Evolutionary conservation across 1,139 yeast species (phyloP), one percentile per base, ranked within the genome.

Genomic region (Sugiyamaella japonica): DNA sequence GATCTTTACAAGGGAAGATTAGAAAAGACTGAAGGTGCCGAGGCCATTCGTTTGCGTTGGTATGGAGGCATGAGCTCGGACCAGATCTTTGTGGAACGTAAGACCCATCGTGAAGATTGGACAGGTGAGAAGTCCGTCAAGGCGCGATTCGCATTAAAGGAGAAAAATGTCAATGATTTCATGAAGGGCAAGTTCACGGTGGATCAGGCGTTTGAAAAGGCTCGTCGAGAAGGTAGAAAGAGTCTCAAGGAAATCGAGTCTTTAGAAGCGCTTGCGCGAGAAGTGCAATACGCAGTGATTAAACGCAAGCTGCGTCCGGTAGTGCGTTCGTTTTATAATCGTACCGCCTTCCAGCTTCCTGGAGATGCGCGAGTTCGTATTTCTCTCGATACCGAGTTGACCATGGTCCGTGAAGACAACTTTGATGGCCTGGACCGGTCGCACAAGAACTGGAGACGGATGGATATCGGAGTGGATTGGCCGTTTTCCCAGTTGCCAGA

Each of bases 301-400:
- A 88, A 87, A 68, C 85, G 86, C 69, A 85, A 85, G 71, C 78
- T 88, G 70, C 82, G 97, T 68, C 99, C 99, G 1, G 97, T 91
- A 40, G 86, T 89, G 76, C 83, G 99, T 72, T 89, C 98, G 1
- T 93, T 93, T 72, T 93, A 93, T 75, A 90, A 91, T 73, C 86
- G 99, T 78, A 93, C 99, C 44, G 99, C 99, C 7, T 93, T 93
- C 81, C 99, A 93, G 75, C 81, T 93, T 56, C 99, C 99, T 2
- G 99, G 99, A 58, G 99, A 93, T 72, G 99, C 99, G 3, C 83
- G 99, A 69, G 99, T 93, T 48, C 90, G 99, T 78, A 93, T 95
- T 62, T 93, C 98, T 50, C 83, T 93, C 62, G 99, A 93, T 70
- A 91, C 99, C 0, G 98, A 93, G 73, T 80, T 93, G 63, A 78